Percentiles rank a stretch among this genome's conserved stretches.
Evolutionary conservation across 345 rosid genomes (phyloP).

Genomic region (Ricinus communis): DNA sequence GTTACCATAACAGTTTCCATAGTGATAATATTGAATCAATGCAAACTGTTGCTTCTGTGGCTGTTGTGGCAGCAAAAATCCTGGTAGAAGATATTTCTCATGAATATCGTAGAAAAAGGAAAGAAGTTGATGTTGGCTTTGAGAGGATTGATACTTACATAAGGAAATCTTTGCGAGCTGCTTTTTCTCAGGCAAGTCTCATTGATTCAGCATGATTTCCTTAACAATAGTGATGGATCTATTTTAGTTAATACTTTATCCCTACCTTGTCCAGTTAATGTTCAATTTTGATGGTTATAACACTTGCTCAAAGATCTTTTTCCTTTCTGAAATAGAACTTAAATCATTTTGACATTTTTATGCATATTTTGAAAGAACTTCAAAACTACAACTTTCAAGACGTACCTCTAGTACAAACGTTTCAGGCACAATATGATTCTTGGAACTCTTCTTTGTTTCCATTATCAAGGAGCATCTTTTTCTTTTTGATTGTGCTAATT

Average conservation of each 20-base stretch:
- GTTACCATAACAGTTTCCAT: constrained; percentile 86
- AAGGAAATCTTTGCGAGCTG: constrained; percentile 81
- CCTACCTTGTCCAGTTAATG: not conserved
- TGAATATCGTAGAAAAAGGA: constrained; percentile 80
- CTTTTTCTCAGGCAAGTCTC: constrained; percentile 40
- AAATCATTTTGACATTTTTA: not conserved
- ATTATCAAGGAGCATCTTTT: not conserved
- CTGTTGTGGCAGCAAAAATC: constrained; percentile 78
- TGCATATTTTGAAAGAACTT: not conserved
- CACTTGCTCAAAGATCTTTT: not conserved
- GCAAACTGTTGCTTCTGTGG: constrained; percentile 83
- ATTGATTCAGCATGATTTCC: constrained; percentile 11
- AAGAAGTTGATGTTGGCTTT: constrained; percentile 23
- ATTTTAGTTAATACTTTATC: not conserved
- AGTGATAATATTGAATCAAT: constrained; percentile 63
- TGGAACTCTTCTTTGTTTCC: not conserved
- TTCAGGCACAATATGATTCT: not conserved
- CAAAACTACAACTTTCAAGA: not conserved
- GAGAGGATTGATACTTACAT: constrained; percentile 83
- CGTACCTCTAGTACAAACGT: not conserved
- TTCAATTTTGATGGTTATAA: not conserved
- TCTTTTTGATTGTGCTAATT: not conserved
- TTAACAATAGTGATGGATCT: not conserved
- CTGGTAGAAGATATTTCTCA: constrained; percentile 90
- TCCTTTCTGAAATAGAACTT: not conserved